Evolutionary conservation across 2,329 filamentous ascomycete species (phyloP).

Genomic region (Conoideocrella luteorostrata): DNA sequence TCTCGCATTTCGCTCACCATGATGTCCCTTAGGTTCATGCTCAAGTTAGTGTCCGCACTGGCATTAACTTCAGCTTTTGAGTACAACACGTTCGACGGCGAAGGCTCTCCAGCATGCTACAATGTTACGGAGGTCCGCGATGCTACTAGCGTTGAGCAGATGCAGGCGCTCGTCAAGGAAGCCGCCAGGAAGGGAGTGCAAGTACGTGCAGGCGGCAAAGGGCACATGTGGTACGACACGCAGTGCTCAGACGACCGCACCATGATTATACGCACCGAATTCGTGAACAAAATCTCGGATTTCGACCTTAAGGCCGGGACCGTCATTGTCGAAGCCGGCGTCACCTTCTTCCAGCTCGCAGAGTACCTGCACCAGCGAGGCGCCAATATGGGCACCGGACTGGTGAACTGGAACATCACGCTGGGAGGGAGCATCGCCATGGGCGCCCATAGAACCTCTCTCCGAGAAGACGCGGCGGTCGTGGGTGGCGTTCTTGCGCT

Average conservation of each 20-base stretch:
- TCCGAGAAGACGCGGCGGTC: conserved; percentile 43
- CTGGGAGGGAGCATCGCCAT: conserved; percentile 45
- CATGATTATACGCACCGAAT: conserved; percentile 40
- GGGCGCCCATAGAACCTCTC: conserved; percentile 43
- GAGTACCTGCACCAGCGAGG: conserved; percentile 40
- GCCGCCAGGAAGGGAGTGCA: conserved; percentile 31
- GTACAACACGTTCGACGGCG: conserved; percentile 46
- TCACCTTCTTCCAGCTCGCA: conserved; percentile 45
- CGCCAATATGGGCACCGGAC: conserved; percentile 41
- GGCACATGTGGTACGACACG: conserved; percentile 49
- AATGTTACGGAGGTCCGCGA: conserved; percentile 38
- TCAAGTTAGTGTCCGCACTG: too few species aligned
- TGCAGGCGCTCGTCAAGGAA: conserved; percentile 33
- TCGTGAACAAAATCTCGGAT: conserved; percentile 37
- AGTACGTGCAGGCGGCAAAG: conserved; percentile 42
- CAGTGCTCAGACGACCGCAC: conserved; percentile 45
- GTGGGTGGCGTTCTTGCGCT: conserved; percentile 41
- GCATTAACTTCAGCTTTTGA: conserved; percentile 8
- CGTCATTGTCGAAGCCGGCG: conserved; percentile 44
- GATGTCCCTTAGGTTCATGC: too few species aligned
- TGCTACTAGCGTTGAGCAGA: conserved; percentile 38
- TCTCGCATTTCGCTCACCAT: too few species aligned
- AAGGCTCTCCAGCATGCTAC: conserved; percentile 39
- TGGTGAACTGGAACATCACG: conserved; percentile 50
- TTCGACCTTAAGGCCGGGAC: conserved; percentile 36